Evolutionary conservation across 345 rosid genomes (phyloP).

Genomic region (Orychophragmus violaceus): DNA sequence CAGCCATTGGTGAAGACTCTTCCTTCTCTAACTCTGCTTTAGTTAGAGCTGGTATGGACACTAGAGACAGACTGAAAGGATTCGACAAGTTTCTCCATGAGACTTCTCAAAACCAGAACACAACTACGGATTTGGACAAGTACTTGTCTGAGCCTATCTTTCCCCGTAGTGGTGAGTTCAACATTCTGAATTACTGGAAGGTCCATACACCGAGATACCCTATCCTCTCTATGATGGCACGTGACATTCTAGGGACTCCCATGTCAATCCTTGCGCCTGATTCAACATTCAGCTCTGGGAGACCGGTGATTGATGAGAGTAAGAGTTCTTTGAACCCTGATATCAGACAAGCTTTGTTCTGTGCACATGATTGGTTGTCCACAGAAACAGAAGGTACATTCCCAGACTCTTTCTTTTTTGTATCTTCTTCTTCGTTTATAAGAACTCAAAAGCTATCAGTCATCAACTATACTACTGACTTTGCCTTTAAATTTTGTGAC

Average conservation of each 20-base stretch:
- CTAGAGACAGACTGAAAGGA: constrained; percentile 76
- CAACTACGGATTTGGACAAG: constrained; percentile 69
- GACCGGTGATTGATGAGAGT: constrained; percentile 52
- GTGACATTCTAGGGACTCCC: constrained; percentile 82
- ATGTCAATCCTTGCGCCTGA: constrained; percentile 62
- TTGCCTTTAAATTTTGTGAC: background rate
- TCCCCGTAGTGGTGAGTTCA: constrained; percentile 78
- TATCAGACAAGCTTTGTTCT: constrained; percentile 75
- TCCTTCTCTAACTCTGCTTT: constrained; percentile 66
- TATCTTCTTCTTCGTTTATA: background rate
- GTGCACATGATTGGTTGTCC: constrained; percentile 75
- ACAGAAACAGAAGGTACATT: constrained; percentile 53
- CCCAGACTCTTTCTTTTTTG: background rate
- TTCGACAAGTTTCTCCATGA: constrained; percentile 87
- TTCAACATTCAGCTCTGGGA: constrained; percentile 44
- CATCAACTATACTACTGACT: background rate
- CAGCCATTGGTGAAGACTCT: constrained; percentile 71
- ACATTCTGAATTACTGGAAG: constrained; percentile 89
- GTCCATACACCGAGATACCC: constrained; percentile 97
- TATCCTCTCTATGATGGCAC: constrained; percentile 87
- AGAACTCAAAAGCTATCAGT: background rate
- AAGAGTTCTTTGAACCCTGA: constrained; percentile 56
- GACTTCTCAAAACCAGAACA: constrained; percentile 65
- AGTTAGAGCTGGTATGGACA: constrained; percentile 47
- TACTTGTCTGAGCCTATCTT: constrained; percentile 85